These are phyloP conservation scores for Orbilia quercus DNA, from an alignment of 2,329 filamentous ascomycete species.

Conservation along the genomic window DNA sequence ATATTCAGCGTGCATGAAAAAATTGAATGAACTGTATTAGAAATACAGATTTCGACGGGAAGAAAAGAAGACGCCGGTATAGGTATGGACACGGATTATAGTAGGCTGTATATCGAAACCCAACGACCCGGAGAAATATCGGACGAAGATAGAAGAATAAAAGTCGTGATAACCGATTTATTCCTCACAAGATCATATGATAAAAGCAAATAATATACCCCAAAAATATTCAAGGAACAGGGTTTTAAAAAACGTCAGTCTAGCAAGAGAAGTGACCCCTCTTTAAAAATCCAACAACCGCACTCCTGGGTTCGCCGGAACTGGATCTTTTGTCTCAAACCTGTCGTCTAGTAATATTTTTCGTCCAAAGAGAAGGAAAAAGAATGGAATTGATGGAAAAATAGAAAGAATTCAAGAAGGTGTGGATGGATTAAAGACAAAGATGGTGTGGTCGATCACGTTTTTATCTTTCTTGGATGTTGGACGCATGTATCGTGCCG, in stretches of 20 bases:
- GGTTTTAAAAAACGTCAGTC: background rate
- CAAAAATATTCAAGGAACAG: too few relatives aligned
- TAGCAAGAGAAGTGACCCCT: conserved; percentile 29
- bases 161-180: too few relatives aligned
- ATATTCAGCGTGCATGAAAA: background rate
- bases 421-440: background rate
- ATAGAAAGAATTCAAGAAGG: too few relatives aligned
- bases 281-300: conserved; percentile 53
- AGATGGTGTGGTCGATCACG: conserved; percentile 21
- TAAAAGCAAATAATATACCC: too few relatives aligned
- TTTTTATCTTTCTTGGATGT: background rate
- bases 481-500: background rate
- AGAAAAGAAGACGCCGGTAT: too few relatives aligned
- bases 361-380: conserved; percentile 9
- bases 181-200: too few relatives aligned
- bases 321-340: conserved; percentile 42
- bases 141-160: too few relatives aligned
- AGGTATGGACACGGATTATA: too few relatives aligned
- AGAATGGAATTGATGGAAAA: background rate
- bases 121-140: too few relatives aligned
- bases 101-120: too few relatives aligned
- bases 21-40: background rate
- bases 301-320: conserved; percentile 29
- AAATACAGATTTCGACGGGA: background rate
- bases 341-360: conserved; percentile 50